These are phyloP conservation scores for Pyrenopolyporus hunteri DNA, from an alignment of 495 filamentous ascomycete genomes.

Conservation along the genomic window DNA sequence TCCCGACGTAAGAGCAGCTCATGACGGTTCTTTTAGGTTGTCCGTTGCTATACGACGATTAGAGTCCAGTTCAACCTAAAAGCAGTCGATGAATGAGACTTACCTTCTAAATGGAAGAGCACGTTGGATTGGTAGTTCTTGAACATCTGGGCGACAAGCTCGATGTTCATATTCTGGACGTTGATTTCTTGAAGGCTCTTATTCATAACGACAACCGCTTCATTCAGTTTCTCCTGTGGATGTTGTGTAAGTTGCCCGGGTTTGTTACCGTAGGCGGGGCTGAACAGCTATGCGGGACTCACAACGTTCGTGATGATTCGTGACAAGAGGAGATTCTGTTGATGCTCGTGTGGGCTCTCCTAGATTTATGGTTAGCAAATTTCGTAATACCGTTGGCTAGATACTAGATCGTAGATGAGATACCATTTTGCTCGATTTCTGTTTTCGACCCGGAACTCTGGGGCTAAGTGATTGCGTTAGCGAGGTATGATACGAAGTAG, in stretches of 20 bases:
- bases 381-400: background rate
- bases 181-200: conserved; percentile 97
- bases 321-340: conserved; percentile 89
- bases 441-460: background rate
- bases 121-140: conserved; percentile 99
- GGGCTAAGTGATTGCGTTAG: background rate
- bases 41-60: conserved; percentile 69
- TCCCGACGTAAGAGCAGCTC: conserved; percentile 19
- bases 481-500: too few species aligned
- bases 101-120: conserved; percentile 95
- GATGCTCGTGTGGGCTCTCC: conserved; percentile 98
- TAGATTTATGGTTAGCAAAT: conserved; percentile 44
- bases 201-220: conserved; percentile 90
- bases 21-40: conserved; percentile 79
- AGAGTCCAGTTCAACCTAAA: background rate
- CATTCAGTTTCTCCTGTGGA: conserved; percentile 92
- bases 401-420: background rate
- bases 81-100: conserved; percentile 4
- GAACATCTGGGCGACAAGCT: conserved; percentile 98
- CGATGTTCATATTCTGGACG: conserved; percentile 96
- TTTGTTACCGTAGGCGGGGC: conserved; percentile 19
- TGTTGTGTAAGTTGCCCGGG: conserved; percentile 1
- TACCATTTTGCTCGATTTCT: conserved; percentile 36
- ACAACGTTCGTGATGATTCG: conserved; percentile 98
- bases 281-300: conserved; percentile 45